Evolutionary conservation across 2,329 filamentous ascomycete genomes (phyloP).

Genomic region (Talaromyces albobiverticillius): DNA sequence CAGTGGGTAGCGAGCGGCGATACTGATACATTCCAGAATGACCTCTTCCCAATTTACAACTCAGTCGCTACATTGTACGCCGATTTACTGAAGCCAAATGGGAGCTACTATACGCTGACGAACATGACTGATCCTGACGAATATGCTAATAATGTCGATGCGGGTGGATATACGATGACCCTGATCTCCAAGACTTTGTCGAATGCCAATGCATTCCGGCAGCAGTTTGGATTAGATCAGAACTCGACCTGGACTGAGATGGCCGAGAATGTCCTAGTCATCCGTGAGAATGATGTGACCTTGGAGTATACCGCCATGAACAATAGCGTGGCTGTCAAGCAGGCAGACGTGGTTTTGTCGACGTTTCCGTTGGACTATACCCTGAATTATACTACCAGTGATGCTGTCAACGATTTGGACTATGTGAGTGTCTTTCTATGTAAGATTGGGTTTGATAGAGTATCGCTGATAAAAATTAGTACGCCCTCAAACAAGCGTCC

Average conservation of each 20-base stretch:
- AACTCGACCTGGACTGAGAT: conserved; percentile 61
- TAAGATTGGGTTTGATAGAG: background rate
- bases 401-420: conserved; percentile 58
- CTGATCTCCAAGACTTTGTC: conserved; percentile 56
- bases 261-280: conserved; percentile 55
- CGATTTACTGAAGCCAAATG: conserved; percentile 60
- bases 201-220: conserved; percentile 57
- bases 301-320: conserved; percentile 66
- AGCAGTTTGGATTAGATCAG: conserved; percentile 51
- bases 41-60: conserved; percentile 62
- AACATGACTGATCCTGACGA: conserved; percentile 74
- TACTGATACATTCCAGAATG: conserved; percentile 52
- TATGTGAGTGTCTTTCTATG: conserved; percentile 47
- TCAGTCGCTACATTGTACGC: conserved; percentile 61
- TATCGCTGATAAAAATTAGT: conserved; percentile 35
- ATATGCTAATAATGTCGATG: conserved; percentile 65
- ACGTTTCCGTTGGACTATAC: conserved; percentile 63
- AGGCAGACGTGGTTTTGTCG: conserved; percentile 67
- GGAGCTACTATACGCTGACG: conserved; percentile 50
- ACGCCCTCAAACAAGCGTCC: conserved; percentile 65
- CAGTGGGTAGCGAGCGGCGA: conserved; percentile 62
- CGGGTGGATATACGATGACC: conserved; percentile 67
- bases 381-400: conserved; percentile 49
- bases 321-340: conserved; percentile 64
- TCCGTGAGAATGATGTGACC: conserved; percentile 59